Base-by-base conservation (phyloP, 2,329 filamentous ascomycete genomes). In the Calycina herbarum region DNA sequence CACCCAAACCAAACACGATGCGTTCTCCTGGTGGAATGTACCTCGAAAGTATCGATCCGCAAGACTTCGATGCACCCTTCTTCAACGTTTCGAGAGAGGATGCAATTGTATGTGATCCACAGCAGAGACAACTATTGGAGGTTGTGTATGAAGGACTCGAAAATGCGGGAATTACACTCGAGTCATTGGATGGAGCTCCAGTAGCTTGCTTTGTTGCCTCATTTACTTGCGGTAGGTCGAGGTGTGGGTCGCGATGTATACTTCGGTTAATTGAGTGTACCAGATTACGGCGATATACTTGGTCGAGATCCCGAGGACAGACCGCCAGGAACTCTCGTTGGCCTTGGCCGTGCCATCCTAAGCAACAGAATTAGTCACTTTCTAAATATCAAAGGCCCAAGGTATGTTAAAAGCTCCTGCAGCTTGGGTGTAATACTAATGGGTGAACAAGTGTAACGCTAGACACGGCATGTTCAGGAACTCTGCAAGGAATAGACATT, bases 11-110 rank as follows among this genome's bases (percentile, higher is more conserved):
- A 90, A 77, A 83, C 80, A 62, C 88, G 88, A 77, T 93, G 93
- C 79, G 92, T 89, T 68, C 89, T 85, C 64, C 88, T 89, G 77
- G 91, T 88, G 1, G 89, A 86, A 7, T 91, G 87, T 82, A 80
- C 65, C 68, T 82, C 3, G 70, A 77, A 0, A 70, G 78, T 7
- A 69, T 77, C 5, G 76, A 81, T 57, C 73, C 72, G 0, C 57
- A 65, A 2, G 70, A 73, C 1, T 79, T 80, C 59, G 79, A 80
- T 65, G 78, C 78, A 0, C 75, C 75, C 1, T 80, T 80, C 64
- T 80, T 80, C 67, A 74, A 73, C 0, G 72, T 79, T 15, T 74
- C 75, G 1, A 71, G 77, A 3, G 74, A 71, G 11, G 77, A 79
- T 51, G 73, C 77, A 0, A 73, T 73, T 33, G 70, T 75, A 6